Evolutionary conservation across 805 yeast genomes (phyloP).

Genomic region (Metschnikowia amazonensis): DNA sequence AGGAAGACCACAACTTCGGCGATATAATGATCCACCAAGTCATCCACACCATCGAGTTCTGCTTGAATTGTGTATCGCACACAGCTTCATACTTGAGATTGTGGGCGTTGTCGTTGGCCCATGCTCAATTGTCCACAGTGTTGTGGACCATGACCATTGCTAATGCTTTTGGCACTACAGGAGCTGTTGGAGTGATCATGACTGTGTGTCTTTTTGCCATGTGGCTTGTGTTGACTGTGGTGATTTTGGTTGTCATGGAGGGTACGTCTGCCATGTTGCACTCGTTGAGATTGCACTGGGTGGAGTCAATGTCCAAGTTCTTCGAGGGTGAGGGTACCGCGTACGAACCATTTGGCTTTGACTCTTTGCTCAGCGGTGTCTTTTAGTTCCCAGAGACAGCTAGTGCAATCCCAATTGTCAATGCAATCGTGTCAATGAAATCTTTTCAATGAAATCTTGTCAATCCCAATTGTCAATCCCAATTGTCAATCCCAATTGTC

Average conservation of each 20-base stretch:
- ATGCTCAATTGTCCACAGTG: conserved; percentile 92
- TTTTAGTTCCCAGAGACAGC: conserved; percentile 8
- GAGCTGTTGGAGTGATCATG: conserved; percentile 63
- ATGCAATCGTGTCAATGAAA: neutral
- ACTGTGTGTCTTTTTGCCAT: conserved; percentile 81
- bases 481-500: neutral
- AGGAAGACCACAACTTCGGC: conserved; percentile 70
- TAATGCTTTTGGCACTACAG: conserved; percentile 66
- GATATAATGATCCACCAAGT: conserved; percentile 96
- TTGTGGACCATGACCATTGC: conserved; percentile 94
- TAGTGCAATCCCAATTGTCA: neutral
- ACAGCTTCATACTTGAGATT: conserved; percentile 94
- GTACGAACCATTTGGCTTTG: conserved; percentile 82
- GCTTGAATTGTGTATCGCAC: conserved; percentile 96
- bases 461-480: no score
- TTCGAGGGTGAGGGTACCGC: conserved; percentile 95
- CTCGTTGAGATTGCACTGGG: conserved; percentile 98
- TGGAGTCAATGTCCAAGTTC: conserved; percentile 97
- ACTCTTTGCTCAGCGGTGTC: conserved; percentile 16
- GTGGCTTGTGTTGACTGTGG: conserved; percentile 92
- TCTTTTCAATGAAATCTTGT: no score
- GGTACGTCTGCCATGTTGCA: conserved; percentile 99
- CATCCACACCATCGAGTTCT: conserved; percentile 95
- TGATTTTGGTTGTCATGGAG: conserved; percentile 92
- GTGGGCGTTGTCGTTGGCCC: conserved; percentile 97